Conservation (phyloP, 2,329 filamentous ascomycete genomes). For the Colletotrichum shisoi region DNA sequence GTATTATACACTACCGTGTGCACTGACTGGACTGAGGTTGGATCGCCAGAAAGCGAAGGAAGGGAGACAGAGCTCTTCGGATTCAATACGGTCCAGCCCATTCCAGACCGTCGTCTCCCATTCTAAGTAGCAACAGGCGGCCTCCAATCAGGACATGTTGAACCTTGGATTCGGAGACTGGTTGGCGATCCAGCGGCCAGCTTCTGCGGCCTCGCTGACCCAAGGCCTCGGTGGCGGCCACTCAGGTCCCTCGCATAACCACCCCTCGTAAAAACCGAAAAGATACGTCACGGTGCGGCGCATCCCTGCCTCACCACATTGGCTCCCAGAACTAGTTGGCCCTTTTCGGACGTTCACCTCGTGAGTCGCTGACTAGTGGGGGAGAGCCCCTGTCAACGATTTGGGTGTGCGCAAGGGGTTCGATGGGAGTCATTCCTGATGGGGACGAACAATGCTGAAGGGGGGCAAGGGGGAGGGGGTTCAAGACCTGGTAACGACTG, state of each 20-base stretch:
- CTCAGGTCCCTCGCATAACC: slow-evolving; percentile 30
- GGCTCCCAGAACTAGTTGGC: slow-evolving; percentile 6
- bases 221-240: slow-evolving; percentile 37
- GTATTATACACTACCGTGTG: slow-evolving; percentile 9
- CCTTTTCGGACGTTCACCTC: slow-evolving; percentile 19
- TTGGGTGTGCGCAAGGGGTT: slow-evolving; percentile 12
- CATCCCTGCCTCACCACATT: slow-evolving; percentile 36
- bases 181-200: slow-evolving; percentile 10
- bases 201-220: slow-evolving; percentile 28
- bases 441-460: slow-evolving; percentile 16
- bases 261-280: slow-evolving; percentile 24
- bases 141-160: slow-evolving; percentile 38
- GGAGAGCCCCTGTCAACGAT: slow-evolving; percentile 24
- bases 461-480: slow-evolving; percentile 8
- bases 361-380: slow-evolving; percentile 13
- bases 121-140: slow-evolving; percentile 36
- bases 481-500: slow-evolving; percentile 20
- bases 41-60: slow-evolving; percentile 18
- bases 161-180: slow-evolving; percentile 36
- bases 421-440: slow-evolving; percentile 18
- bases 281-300: slow-evolving; percentile 38
- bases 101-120: slow-evolving; percentile 19
- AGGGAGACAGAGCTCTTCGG: not conserved
- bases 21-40: slow-evolving; percentile 27
- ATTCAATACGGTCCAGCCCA: slow-evolving; percentile 14